phyloP scores from a whole-genome alignment of 306 rosid genomes.

The Corylus avellana region DNA sequence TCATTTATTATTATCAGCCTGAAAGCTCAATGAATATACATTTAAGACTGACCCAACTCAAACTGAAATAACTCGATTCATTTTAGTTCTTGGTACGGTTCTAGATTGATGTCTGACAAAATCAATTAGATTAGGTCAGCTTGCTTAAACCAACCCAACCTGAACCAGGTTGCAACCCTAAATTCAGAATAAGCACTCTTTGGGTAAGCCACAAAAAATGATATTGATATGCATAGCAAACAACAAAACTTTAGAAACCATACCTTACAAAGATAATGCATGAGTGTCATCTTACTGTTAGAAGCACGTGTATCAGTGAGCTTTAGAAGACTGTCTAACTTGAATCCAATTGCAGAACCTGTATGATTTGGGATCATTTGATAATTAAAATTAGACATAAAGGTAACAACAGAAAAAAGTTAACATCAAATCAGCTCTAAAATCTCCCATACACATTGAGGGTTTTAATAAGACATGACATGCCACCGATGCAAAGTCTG shows the following conservation, averaged over 20 bases:
- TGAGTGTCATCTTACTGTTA: conserved; percentile 85
- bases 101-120: not conserved
- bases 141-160: not conserved
- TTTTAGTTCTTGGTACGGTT: not conserved
- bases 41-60: not conserved
- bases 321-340: conserved; percentile 95
- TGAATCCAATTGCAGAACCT: conserved; percentile 98
- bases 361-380: conserved; percentile 36
- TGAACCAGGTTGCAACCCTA: not conserved
- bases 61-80: not conserved
- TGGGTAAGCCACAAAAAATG: conserved; percentile 22
- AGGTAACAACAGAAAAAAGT: not conserved
- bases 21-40: not conserved
- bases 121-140: not conserved
- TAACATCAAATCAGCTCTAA: conserved; percentile 24
- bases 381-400: conserved; percentile 6
- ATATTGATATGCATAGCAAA: conserved; percentile 15
- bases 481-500: not conserved
- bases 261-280: conserved; percentile 99
- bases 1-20: not conserved
- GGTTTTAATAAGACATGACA: conserved; percentile 1
- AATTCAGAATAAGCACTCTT: not conserved
- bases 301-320: conserved; percentile 93
- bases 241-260: conserved; percentile 17
- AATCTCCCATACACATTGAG: conserved; percentile 10